Conservation (phyloP, 805 yeast species). For the Metschnikowia reukaufii region DNA sequence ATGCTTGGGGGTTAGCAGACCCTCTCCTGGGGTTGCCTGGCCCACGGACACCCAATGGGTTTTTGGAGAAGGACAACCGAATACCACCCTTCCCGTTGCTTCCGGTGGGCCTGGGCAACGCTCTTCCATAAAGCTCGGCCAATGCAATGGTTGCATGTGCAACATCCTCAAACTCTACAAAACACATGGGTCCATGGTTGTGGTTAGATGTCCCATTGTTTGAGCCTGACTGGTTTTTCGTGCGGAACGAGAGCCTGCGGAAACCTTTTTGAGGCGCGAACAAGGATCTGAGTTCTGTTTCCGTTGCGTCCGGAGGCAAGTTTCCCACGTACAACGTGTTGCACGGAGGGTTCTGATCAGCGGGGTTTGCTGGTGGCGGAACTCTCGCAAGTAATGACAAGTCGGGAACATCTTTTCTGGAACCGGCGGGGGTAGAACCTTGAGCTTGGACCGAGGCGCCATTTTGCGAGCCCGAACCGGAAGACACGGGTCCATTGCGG, state of each 20-base stretch:
- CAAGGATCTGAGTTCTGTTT: constrained; percentile 82
- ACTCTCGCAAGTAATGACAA: constrained; percentile 72
- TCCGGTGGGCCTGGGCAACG: constrained; percentile 77
- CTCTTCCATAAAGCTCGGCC: constrained; percentile 91
- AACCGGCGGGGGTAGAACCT: constrained; percentile 14
- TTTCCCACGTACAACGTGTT: constrained; percentile 96
- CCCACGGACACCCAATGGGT: constrained; percentile 96
- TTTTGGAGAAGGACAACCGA: constrained; percentile 88
- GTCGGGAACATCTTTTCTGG: constrained; percentile 52
- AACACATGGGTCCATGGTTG: constrained; percentile 97
- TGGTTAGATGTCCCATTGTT: constrained; percentile 26
- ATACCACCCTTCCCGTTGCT: constrained; percentile 86
- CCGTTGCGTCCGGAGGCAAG: constrained; percentile 95
- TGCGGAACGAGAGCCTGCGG: constrained; percentile 87
- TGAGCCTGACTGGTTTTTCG: constrained; percentile 48
- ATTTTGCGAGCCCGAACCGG: constrained; percentile 6
- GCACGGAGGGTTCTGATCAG: constrained; percentile 99
- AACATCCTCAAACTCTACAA: constrained; percentile 97
- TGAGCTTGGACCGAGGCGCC: constrained; percentile 11
- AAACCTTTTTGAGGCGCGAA: constrained; percentile 91
- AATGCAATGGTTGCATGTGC: constrained; percentile 89
- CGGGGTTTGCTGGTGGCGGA: constrained; percentile 95
- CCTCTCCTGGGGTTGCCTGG: constrained; percentile 47
- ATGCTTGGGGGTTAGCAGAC: constrained; percentile 27
- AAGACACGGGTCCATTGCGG: constrained; percentile 13